Evolutionary conservation across 1,284 basidiomycete species (phyloP), one percentile per base, ranked within the genome.

Genomic region (Moniliella sp.): DNA sequence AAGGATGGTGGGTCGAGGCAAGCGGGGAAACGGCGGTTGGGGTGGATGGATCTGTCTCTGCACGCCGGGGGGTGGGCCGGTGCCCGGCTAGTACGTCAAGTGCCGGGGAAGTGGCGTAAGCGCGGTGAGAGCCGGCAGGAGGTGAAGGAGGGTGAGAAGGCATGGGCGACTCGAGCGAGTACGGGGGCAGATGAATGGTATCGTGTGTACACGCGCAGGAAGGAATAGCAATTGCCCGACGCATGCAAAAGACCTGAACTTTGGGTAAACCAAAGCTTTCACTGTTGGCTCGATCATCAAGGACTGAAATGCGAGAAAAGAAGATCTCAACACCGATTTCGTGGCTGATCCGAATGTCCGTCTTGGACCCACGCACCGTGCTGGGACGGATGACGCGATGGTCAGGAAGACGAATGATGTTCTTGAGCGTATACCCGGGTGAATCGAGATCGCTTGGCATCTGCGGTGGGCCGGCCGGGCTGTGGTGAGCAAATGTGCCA

Each of bases 181-280:
- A 58, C 15, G 56, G 56, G 11, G 56, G 56, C 12, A 58, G 43
- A 27, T 58, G 56, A 25, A 58, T 46, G 4, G 48, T 46, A 35
- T 58, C 56, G 15, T 37, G 50, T 3, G 56, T 58, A 31, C 45
- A 46, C 27, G 41, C 42, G 36, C 56, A 58, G 15, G 47, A 46
- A 0, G 51, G 50, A 17, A 59, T 50, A 18, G 40, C 34, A 10
- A 47, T 46, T 14, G 41, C 36, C 28, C 49, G 40, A 8, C 46
- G 35, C 50, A 57, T 53, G 18, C 50, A 53, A 27, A 59, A 59
- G 13, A 59, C 54, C 31, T 59, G 54, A 16, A 57, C 40, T 35
- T 54, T 56, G 21, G 51, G 50, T 28, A 48, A 45, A 11, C 54
- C 54, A 16, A 32, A 48, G 34, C 38, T 40, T 10, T 58, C 55